Evolutionary conservation across 2,329 filamentous ascomycete genomes (phyloP).

Genomic region (Microsporum canis): DNA sequence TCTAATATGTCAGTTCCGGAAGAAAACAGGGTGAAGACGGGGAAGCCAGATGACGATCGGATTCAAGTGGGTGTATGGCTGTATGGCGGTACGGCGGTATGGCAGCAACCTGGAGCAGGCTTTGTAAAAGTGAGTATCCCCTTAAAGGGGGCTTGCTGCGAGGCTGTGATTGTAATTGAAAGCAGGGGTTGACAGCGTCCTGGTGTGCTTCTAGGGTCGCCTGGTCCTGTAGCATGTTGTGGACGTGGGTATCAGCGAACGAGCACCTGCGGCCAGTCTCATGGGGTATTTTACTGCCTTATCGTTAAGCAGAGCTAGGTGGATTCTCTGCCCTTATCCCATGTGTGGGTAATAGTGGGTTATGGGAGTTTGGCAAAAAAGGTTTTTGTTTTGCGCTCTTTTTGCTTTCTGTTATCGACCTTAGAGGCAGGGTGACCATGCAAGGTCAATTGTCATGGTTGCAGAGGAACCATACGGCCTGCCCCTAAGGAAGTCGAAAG

Average conservation of each 20-base stretch:
- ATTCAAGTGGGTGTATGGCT: not conserved
- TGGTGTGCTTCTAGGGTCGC: not conserved
- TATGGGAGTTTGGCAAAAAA: not conserved
- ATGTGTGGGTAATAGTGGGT: not conserved
- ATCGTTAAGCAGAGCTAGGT: not conserved
- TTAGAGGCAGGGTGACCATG: not conserved
- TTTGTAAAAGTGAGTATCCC: not conserved
- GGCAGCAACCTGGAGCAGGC: too few species aligned
- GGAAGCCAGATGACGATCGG: not conserved
- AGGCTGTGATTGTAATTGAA: not conserved
- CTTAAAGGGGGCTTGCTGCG: not conserved
- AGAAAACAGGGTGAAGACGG: not conserved
- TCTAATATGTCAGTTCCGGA: not conserved
- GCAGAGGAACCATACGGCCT: not conserved
- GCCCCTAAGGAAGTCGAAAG: not conserved
- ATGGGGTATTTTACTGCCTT: not conserved
- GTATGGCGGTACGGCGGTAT: not conserved
- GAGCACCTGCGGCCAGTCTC: not conserved
- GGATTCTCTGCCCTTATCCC: slow-evolving; percentile 1
- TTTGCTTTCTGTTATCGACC: slow-evolving; percentile 3
- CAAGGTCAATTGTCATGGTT: not conserved
- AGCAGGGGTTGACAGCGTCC: not conserved
- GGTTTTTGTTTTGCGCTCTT: not conserved
- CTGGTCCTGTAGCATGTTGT: not conserved
- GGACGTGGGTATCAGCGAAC: not conserved